phyloP scores from a whole-genome alignment of 768 basidiomycete species.

The Phaffia tasmanica region DNA sequence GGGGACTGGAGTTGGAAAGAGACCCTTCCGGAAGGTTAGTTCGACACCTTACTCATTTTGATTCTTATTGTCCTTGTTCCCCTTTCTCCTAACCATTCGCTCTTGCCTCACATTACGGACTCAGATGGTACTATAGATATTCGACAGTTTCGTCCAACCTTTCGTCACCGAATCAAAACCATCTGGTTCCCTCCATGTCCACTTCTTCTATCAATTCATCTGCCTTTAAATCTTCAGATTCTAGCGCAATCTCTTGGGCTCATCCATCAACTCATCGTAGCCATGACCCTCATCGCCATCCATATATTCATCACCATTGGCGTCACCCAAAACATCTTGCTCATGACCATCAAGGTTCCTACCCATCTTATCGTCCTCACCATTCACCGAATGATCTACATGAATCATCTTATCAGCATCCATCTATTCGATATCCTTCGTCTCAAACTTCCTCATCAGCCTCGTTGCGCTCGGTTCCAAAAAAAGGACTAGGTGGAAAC shows the following conservation, averaged over 20 bases:
- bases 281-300: no score
- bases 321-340: neutral
- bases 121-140: constrained; percentile 23
- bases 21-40: constrained; percentile 13
- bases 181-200: constrained; percentile 4
- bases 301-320: neutral
- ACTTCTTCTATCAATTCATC: neutral
- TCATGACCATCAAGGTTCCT: neutral
- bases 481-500: no score
- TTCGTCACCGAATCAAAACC: constrained; percentile 3
- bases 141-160: constrained; percentile 15
- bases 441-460: neutral
- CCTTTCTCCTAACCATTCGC: no score
- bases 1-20: constrained; percentile 18
- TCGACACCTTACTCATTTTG: no score
- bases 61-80: neutral
- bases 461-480: neutral
- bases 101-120: no score
- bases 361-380: neutral
- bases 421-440: neutral
- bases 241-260: no score
- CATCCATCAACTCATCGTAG: no score
- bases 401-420: neutral
- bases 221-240: neutral
- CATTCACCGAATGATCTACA: neutral